Conservation (phyloP, 1,139 yeast genomes). For the Sugiyamaella pinicola region DNA sequence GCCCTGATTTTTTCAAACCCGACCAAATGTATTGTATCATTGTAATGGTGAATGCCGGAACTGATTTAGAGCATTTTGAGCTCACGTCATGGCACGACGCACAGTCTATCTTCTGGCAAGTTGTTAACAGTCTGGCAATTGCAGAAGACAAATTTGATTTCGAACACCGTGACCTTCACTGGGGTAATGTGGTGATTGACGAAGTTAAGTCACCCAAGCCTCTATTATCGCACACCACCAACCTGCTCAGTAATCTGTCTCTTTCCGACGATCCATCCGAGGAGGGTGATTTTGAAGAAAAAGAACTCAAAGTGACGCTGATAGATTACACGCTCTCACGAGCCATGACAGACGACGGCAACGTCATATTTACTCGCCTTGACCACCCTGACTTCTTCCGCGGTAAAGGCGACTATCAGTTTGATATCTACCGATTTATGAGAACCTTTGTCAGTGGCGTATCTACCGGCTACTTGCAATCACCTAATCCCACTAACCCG, state of each 20-base stretch:
- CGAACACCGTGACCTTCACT: slow-evolving; percentile 69
- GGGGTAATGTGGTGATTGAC: slow-evolving; percentile 56
- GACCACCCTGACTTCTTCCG: slow-evolving; percentile 56
- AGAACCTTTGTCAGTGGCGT: slow-evolving; percentile 32
- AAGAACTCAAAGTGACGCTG: slow-evolving; percentile 49
- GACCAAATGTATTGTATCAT: slow-evolving; percentile 50
- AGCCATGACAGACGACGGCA: slow-evolving; percentile 36
- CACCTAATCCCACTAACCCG: slow-evolving; percentile 1
- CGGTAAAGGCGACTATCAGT: slow-evolving; percentile 55
- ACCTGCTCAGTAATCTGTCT: slow-evolving; percentile 25
- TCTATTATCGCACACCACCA: slow-evolving; percentile 18
- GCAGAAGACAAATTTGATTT: slow-evolving; percentile 56
- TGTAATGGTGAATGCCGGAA: slow-evolving; percentile 52
- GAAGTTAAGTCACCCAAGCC: slow-evolving; percentile 10
- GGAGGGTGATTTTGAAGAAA: slow-evolving; percentile 24
- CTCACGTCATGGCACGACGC: slow-evolving; percentile 57
- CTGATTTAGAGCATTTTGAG: slow-evolving; percentile 49
- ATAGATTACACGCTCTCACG: slow-evolving; percentile 62
- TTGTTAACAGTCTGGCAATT: slow-evolving; percentile 50
- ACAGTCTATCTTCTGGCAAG: slow-evolving; percentile 54
- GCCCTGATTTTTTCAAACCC: slow-evolving; percentile 45
- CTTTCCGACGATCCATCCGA: slow-evolving; percentile 23
- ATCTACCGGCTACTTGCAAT: slow-evolving; percentile 16
- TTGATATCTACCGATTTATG: slow-evolving; percentile 56
- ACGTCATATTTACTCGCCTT: slow-evolving; percentile 40